These are phyloP conservation scores for Lippia alba DNA, from an alignment of 305 asterid species.

Conservation along the genomic window DNA sequence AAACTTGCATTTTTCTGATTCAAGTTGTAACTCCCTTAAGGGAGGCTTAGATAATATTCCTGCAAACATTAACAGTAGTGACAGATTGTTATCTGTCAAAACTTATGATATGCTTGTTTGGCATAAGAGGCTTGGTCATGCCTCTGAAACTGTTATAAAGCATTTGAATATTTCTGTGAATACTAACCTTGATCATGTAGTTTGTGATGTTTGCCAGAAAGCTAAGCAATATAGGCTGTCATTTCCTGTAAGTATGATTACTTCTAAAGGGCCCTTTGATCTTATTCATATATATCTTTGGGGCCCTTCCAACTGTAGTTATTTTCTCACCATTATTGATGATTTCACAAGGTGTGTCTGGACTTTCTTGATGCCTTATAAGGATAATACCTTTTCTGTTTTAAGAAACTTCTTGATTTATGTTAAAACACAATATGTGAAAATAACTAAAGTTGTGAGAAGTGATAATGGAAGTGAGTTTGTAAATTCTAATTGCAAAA, in stretches of 20 bases:
- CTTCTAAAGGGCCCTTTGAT: background rate
- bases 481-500: background rate
- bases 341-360: background rate
- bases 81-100: too few species aligned
- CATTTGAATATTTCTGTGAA: background rate
- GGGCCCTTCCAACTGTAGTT: background rate
- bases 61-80: too few species aligned
- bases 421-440: background rate
- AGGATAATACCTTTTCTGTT: background rate
- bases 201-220: background rate
- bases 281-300: background rate
- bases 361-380: background rate
- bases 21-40: too few species aligned
- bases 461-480: background rate
- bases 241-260: background rate
- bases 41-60: too few species aligned
- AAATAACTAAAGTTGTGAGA: background rate
- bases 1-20: too few species aligned
- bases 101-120: too few species aligned
- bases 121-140: background rate
- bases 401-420: background rate
- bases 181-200: background rate
- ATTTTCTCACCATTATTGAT: background rate
- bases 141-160: background rate
- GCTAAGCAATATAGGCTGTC: background rate